Evolutionary conservation across 768 basidiomycete species (phyloP).

Genomic region (Leccinum broughii): DNA sequence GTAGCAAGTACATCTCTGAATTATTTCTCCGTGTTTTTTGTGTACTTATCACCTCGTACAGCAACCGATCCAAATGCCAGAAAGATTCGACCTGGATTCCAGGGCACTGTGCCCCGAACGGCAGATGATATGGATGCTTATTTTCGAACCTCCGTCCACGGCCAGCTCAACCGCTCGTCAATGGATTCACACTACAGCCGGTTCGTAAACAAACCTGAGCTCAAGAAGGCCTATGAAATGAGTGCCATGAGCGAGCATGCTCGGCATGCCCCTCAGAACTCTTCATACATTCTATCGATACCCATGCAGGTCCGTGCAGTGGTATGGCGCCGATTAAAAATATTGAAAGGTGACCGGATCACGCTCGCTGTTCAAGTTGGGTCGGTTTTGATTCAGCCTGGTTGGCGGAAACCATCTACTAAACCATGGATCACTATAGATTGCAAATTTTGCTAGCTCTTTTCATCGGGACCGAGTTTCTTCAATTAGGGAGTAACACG

Average conservation of each 20-base stretch:
- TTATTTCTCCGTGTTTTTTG: not conserved
- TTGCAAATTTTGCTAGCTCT: constrained; percentile 28
- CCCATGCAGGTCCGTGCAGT: constrained; percentile 46
- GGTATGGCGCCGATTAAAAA: constrained; percentile 45
- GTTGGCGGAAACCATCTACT: not conserved
- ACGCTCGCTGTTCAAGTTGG: constrained; percentile 34
- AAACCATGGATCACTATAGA: constrained; percentile 29
- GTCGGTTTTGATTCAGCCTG: not conserved
- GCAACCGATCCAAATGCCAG: constrained; percentile 65
- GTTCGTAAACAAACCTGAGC: constrained; percentile 47
- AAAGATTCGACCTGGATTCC: constrained; percentile 43
- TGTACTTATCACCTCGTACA: not conserved
- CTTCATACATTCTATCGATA: constrained; percentile 48
- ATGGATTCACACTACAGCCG: constrained; percentile 45
- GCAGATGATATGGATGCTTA: constrained; percentile 57
- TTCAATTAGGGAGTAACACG: constrained; percentile 38
- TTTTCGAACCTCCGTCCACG: constrained; percentile 43
- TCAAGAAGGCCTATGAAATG: constrained; percentile 43
- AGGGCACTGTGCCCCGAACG: constrained; percentile 44
- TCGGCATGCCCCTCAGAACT: constrained; percentile 41
- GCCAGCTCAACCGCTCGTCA: constrained; percentile 44
- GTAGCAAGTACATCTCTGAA: constrained; percentile 44
- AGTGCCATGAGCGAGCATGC: constrained; percentile 56
- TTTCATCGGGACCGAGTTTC: constrained; percentile 41
- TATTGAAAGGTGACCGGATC: constrained; percentile 42